Evolutionary conservation across 441 rosid species (phyloP), one percentile per base, ranked within the genome.

Genomic region (Rhodomyrtus psidioides): DNA sequence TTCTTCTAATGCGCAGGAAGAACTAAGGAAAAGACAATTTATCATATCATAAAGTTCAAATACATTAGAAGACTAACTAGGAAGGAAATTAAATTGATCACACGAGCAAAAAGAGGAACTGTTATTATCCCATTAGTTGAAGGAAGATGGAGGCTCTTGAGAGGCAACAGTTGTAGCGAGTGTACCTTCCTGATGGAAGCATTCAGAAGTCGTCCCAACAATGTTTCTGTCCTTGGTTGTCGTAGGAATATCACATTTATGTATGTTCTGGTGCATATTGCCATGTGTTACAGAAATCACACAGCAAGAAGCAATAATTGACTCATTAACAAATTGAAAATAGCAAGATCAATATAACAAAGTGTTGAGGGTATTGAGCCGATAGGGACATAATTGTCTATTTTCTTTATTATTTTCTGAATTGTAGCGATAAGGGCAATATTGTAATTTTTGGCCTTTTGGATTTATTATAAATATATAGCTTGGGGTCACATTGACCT

Each of bases 141-240:
- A 44, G 81, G 16, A 58, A 58, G 30, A 58, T 13, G 39, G 60
- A 59, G 70, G 70, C 70, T 59, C 70, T 58, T n/a, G 30, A 7
- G 70, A 59, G 2, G 9, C 4, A 28, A 27, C 70, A 3, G 28
- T 14, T 13, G 87, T 60, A 62, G 86, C 84, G 74, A n/a, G 24
- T 85, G 83, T 91, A 96, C 99, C 99, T 94, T 94, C 90, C 86
- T 89, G 83, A 92, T 90, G 54, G 97, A 92, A 87, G 98, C 94
- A 88, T 92, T 92, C 51, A 85, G 83, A 89, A 96, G 92, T 83
- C 83, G 88, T n/a, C 81, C 87, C 88, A 30, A 90, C 83, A 54
- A 91, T 89, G 60, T 89, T 92, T 87, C 87, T 88, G 86, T 92
- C 91, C 85, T 60, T 88, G 83, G 83, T 30, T 28, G 92, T 83